phyloP scores from a whole-genome alignment of 345 rosid species.

The Schrenkiella parvula region DNA sequence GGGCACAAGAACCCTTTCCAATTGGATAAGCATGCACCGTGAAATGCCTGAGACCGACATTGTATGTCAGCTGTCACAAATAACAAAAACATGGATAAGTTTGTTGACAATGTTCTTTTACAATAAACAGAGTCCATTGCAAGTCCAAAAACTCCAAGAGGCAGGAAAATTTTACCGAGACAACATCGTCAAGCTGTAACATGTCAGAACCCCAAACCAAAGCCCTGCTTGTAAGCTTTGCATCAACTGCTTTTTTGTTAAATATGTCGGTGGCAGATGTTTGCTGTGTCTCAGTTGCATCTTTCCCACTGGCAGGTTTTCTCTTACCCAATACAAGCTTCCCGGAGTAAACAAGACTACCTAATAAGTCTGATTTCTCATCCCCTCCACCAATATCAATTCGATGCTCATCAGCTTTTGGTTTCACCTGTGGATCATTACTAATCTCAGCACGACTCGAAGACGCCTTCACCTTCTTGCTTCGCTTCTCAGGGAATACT shows the following conservation, averaged over 20 bases:
- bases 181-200: slow-evolving; percentile 65
- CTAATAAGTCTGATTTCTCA: slow-evolving; percentile 86
- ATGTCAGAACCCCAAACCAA: slow-evolving; percentile 78
- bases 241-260: slow-evolving; percentile 52
- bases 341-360: slow-evolving; percentile 66
- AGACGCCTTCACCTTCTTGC: slow-evolving; percentile 65
- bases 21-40: slow-evolving; percentile 83
- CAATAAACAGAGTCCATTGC: not conserved
- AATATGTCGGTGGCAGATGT: slow-evolving; percentile 40
- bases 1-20: slow-evolving; percentile 57
- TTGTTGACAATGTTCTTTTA: not conserved
- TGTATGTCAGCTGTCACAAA: slow-evolving; percentile 65
- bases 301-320: slow-evolving; percentile 37
- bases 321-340: slow-evolving; percentile 75
- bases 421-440: slow-evolving; percentile 43
- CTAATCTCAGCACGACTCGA: slow-evolving; percentile 37
- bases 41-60: slow-evolving; percentile 82
- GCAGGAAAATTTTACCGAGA: slow-evolving; percentile 51
- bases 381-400: slow-evolving; percentile 82
- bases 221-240: slow-evolving; percentile 82
- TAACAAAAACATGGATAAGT: slow-evolving; percentile 14
- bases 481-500: slow-evolving; percentile 82
- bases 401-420: slow-evolving; percentile 53
- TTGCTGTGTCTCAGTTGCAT: slow-evolving; percentile 36
- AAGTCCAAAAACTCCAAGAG: not conserved